These are phyloP conservation scores for Aspergillus brasiliensis DNA, from an alignment of 2,329 filamentous ascomycete species.

Conservation along the genomic window DNA sequence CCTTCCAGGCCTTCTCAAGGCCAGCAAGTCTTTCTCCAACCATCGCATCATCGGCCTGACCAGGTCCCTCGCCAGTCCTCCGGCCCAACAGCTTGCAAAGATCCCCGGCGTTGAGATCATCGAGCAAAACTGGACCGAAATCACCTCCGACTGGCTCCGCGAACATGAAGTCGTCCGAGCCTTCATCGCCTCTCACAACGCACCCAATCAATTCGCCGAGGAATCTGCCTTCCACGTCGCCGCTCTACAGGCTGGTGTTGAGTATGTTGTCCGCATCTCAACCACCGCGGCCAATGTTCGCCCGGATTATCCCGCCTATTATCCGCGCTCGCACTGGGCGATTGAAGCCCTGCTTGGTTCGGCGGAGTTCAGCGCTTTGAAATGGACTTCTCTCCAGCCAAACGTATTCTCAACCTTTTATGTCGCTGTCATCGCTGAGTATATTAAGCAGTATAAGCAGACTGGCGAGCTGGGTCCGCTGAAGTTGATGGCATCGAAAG, in stretches of 20 bases:
- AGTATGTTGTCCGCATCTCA: conserved; percentile 49
- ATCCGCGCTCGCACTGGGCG: conserved; percentile 45
- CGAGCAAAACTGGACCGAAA: conserved; percentile 42
- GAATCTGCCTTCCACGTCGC: conserved; percentile 42
- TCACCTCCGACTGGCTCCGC: conserved; percentile 46
- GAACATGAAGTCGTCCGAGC: conserved; percentile 37
- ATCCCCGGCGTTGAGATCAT: conserved; percentile 38
- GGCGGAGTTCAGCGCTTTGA: conserved; percentile 38
- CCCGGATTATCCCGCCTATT: conserved; percentile 40
- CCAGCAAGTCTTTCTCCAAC: conserved; percentile 14
- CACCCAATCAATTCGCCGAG: conserved; percentile 44
- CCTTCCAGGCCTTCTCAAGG: conserved; percentile 26
- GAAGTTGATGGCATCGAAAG: conserved; percentile 28
- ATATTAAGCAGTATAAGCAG: conserved; percentile 36
- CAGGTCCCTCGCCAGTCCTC: conserved; percentile 26
- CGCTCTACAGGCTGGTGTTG: conserved; percentile 39
- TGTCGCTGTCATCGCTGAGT: conserved; percentile 27
- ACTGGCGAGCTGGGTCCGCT: conserved; percentile 36
- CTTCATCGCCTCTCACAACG: conserved; percentile 45
- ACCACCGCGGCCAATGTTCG: conserved; percentile 41
- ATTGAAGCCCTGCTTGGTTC: conserved; percentile 43
- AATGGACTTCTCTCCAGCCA: conserved; percentile 46
- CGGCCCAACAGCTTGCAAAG: conserved; percentile 30
- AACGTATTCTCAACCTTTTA: conserved; percentile 34
- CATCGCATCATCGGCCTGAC: conserved; percentile 37